Evolutionary conservation across 805 yeast genomes (phyloP), one percentile per base, ranked within the genome.

Genomic region (Metschnikowia reukaufii): DNA sequence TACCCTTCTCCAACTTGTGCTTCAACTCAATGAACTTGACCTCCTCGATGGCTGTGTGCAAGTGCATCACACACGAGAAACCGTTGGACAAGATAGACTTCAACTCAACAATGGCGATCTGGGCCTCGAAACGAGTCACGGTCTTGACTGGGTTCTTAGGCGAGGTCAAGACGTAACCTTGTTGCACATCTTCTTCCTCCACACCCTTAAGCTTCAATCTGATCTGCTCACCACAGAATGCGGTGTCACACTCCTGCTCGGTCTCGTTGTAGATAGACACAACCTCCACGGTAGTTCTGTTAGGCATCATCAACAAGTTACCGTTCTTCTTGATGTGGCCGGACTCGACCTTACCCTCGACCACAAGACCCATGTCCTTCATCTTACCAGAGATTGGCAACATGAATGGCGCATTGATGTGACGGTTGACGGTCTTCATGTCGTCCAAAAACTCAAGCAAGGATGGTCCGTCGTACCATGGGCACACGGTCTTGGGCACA

Each of bases 21-120:
- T 90, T 77, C 67, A 94, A 78, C 61, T 83, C 83, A 43, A 84
- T 77, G 64, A 94, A 81, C 20, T 78, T 78, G 44, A 94, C 96
- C 71, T 94, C 99, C 73, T 94, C 98, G 58, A 92, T 90, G 46
- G 98, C 98, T 42, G 98, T 89, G 75, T 94, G 99, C 59, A 94
- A 86, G 65, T 94, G 99, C 97, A 94, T 92, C 46, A 94, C 97
- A 79, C 98, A 94, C 12, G 97, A 83, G 76, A 83, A 94, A 47
- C 99, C 99, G 42, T 95, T 83, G 4, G 99, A 88, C 63, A 94
- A 76, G 63, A 94, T 94, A 16, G 96, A 86, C 73, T 88, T 90
- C 69, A 94, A 82, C 73, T 94, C 99, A 49, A 94, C 97, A 70
- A 94, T 88, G 46, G 97, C 98, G 55, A 94, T 81, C 70, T 92